Conservation (phyloP, 306 rosid genomes). For the Prunus padus region DNA sequence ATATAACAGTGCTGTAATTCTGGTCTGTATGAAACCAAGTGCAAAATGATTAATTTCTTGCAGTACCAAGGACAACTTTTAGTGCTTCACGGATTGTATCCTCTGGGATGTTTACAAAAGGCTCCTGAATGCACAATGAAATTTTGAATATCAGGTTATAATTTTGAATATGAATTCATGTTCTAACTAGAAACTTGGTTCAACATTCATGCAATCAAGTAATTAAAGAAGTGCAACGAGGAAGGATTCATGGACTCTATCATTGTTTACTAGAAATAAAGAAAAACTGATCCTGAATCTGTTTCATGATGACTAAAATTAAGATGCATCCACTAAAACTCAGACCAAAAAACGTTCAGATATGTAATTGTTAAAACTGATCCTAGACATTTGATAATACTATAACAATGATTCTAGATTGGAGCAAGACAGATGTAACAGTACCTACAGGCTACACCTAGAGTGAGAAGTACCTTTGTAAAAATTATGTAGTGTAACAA, state of each 20-base stretch:
- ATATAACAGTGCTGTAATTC: slow-evolving; percentile 4
- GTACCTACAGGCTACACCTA: neutral
- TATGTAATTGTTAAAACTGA: neutral
- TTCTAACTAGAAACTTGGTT: neutral
- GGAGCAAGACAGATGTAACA: too few species aligned
- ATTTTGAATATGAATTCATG: neutral
- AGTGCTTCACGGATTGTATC: slow-evolving; percentile 88
- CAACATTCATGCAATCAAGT: slow-evolving; percentile 1
- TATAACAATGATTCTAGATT: too few species aligned
- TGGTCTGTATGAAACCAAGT: slow-evolving; percentile 8
- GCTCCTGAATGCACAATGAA: slow-evolving; percentile 61
- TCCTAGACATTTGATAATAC: neutral
- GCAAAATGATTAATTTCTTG: slow-evolving; percentile 2
- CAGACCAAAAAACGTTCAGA: neutral
- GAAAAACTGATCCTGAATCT: neutral
- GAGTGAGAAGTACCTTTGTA: neutral
- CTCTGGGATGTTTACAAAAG: slow-evolving; percentile 92
- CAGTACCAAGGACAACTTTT: slow-evolving; percentile 82
- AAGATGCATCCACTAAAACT: neutral
- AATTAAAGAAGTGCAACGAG: neutral
- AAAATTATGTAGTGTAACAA: neutral
- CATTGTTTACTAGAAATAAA: neutral
- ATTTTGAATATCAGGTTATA: slow-evolving; percentile 6
- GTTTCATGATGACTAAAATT: neutral
- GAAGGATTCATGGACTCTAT: neutral